phyloP scores from a whole-genome alignment of 176 grass and related monocot genomes.

The Oryza coarctata region DNA sequence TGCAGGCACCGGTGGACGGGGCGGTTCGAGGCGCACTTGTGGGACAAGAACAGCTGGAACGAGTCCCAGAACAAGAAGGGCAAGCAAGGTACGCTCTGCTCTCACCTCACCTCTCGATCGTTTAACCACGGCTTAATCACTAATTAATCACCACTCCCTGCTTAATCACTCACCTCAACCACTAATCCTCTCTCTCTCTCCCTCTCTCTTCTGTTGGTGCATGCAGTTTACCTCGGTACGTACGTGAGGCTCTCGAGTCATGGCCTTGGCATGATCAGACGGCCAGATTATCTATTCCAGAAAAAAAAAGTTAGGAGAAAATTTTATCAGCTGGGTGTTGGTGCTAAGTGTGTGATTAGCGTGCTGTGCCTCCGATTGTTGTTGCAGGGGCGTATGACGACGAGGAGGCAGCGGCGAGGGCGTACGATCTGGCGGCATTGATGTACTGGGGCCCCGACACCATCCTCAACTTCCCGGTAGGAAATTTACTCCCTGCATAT shows the following conservation, averaged over 20 bases:
- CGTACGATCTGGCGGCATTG: constrained; percentile 93
- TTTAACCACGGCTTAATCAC: not conserved
- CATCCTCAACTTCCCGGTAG: constrained; percentile 80
- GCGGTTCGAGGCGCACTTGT: constrained; percentile 91
- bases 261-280: constrained; percentile 44
- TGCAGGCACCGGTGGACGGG: constrained; percentile 91
- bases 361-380: not conserved
- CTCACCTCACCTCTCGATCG: no score
- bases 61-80: constrained; percentile 96
- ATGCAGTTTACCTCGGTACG: constrained; percentile 95
- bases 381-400: constrained; percentile 80
- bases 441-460: constrained; percentile 92
- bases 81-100: constrained; percentile 62
- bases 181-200: not conserved
- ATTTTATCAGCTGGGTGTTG: not conserved
- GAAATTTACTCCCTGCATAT: constrained; percentile 25
- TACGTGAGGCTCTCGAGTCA: constrained; percentile 61
- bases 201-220: constrained; percentile 36
- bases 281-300: not conserved
- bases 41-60: constrained; percentile 96
- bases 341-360: not conserved
- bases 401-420: constrained; percentile 78
- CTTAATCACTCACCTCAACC: not conserved
- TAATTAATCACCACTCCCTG: not conserved
- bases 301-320: not conserved